Conservation (phyloP, 108 stramenopile genomes). For the Cyclotella kingstonii region DNA sequence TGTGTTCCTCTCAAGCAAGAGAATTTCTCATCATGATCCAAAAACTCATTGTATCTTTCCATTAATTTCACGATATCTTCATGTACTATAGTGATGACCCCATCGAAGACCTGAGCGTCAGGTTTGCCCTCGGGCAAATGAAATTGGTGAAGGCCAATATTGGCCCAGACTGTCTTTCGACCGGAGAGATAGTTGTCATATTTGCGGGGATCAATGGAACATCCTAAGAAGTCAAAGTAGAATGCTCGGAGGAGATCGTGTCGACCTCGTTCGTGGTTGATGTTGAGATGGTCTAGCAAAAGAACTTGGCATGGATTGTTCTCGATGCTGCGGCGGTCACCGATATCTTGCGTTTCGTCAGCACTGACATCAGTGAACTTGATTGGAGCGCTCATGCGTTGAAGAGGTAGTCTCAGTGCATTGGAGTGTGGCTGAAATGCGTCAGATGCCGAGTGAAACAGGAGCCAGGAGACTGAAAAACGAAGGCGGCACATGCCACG, state of each 20-base stretch:
- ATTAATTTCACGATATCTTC: conserved; percentile 34
- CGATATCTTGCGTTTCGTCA: too few species aligned
- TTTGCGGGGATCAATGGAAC: conserved; percentile 48
- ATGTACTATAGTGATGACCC: conserved; percentile 54
- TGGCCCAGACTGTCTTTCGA: conserved; percentile 39
- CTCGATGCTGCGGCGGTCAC: too few species aligned
- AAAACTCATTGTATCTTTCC: conserved; percentile 37
- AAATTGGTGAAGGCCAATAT: conserved; percentile 49
- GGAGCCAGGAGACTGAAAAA: too few species aligned
- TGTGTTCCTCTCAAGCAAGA: conserved; percentile 38
- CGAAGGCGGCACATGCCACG: too few species aligned
- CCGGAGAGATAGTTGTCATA: conserved; percentile 31
- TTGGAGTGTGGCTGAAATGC: too few species aligned
- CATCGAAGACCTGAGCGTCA: conserved; percentile 59
- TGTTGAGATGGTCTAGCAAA: conserved; percentile 49
- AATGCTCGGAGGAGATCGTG: conserved; percentile 42
- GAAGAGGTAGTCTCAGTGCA: too few species aligned
- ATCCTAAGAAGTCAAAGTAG: conserved; percentile 49
- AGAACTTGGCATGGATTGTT: conserved; percentile 19
- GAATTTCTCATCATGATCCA: conserved; percentile 24
- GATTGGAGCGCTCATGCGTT: too few species aligned
- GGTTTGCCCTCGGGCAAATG: conserved; percentile 54
- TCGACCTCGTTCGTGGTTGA: conserved; percentile 49
- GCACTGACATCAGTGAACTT: too few species aligned
- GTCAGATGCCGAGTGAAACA: too few species aligned